Evolutionary conservation across 305 asterid species (phyloP), one percentile per base, ranked within the genome.

Genomic region (Nicotiana rustica): DNA sequence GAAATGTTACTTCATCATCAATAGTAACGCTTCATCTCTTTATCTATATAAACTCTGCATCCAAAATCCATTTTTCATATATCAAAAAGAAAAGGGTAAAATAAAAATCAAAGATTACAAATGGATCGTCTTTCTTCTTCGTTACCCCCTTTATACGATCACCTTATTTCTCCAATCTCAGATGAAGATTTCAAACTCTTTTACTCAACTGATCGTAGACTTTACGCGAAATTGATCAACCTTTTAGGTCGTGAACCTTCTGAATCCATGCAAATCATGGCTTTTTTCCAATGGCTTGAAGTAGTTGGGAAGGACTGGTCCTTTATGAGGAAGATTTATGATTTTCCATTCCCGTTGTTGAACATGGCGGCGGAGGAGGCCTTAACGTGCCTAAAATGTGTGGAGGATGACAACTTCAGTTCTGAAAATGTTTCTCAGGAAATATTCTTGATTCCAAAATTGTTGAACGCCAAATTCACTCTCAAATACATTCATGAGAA

Each of bases 201-300:
- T 65, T 93, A 93, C 86, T 4, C 89, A 70, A 86, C 91, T 6
- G 98, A 94, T 81, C 71, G 98, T 0, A 81, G 84, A 18, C 83
- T 93, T 10, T 94, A 49, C 73, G 47, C 80, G 9, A 82, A 79
- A 6, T 77, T 93, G 79, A 59, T 88, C 14, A 59, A 49, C 9
- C 65, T 18, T 6, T 87, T 93, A 21, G 86, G 92, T 0, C 92
- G 93, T 0, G 93, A 90, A 77, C 91, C 90, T 6, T 41, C 38
- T 2, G 90, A 89, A 44, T 89, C 97, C 29, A 77, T 90, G 80
- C 89, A 84, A 10, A 88, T 89, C 3, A 85, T 91, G 89, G 97
- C 90, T 0, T 89, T 94, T 69, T 89, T 88, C 83, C 78, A 90
- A 31, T 94, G 95, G 94, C 89, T 94, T 0, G 97, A 93, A 77